Conservation (phyloP, 2,329 filamentous ascomycete species). For the Ophiostoma triangulosporum region DNA sequence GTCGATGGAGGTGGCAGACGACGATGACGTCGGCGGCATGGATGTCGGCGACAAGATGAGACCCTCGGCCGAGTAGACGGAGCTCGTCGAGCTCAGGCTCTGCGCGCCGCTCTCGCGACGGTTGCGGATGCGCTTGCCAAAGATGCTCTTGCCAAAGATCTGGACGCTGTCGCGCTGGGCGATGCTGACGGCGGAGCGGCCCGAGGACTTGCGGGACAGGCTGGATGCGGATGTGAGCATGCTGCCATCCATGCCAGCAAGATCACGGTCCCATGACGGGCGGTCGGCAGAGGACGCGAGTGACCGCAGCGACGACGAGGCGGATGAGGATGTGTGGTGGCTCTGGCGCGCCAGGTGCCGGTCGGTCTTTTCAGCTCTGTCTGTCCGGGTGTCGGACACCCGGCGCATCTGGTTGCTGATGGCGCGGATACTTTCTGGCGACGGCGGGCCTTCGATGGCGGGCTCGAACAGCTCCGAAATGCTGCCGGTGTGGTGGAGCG, state of each 20-base stretch:
- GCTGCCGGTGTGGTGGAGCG: conserved; percentile 8
- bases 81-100: conserved; percentile 31
- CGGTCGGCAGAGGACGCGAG: conserved; percentile 27
- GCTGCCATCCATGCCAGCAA: conserved; percentile 26
- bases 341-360: conserved; percentile 24
- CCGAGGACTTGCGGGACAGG: conserved; percentile 43
- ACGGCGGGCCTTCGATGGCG: conserved; percentile 46
- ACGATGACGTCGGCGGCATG: conserved; percentile 16
- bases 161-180: conserved; percentile 44
- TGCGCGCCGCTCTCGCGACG: conserved; percentile 33
- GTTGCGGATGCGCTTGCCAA: conserved; percentile 38
- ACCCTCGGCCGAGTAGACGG: conserved; percentile 32
- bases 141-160: conserved; percentile 45
- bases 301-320: conserved; percentile 39
- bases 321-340: conserved; percentile 38
- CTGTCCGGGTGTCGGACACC: neutral
- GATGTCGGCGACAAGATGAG: conserved; percentile 6
- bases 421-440: conserved; percentile 44
- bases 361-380: conserved; percentile 28
- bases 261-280: conserved; percentile 41
- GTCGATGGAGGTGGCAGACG: conserved; percentile 16
- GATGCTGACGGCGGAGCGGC: conserved; percentile 35
- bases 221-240: conserved; percentile 8
- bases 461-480: conserved; percentile 38
- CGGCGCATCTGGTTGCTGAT: conserved; percentile 43